phyloP scores from a whole-genome alignment of 345 rosid species.

The Diplotaxis tenuifolia region DNA sequence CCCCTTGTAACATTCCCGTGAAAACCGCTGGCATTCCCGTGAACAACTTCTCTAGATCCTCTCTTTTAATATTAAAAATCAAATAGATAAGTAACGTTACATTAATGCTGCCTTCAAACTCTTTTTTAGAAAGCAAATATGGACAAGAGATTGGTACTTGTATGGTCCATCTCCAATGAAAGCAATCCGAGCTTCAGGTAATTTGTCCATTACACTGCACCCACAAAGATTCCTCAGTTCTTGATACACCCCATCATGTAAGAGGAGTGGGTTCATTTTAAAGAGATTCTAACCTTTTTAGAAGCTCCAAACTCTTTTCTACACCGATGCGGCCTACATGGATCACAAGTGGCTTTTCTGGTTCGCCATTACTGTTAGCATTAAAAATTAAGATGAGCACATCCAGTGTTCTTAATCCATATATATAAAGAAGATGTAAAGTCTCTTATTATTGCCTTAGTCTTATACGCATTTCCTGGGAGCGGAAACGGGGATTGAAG shows the following conservation, averaged over 20 bases:
- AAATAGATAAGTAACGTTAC: no score
- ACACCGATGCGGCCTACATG: constrained; percentile 95
- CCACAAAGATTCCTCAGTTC: constrained; percentile 5
- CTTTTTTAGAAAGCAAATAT: not conserved
- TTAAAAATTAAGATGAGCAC: not conserved
- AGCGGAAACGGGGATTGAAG: constrained; percentile 76
- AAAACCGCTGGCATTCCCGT: constrained; percentile 84
- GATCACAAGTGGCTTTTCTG: constrained; percentile 79
- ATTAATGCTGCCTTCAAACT: not conserved
- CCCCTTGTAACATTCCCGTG: constrained; percentile 85
- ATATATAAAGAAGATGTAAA: no score
- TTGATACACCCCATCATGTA: no score
- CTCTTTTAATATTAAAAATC: constrained; percentile 45
- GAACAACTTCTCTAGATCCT: constrained; percentile 80
- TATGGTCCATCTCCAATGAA: constrained; percentile 95
- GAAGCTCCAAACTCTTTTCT: constrained; percentile 95
- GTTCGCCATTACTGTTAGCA: constrained; percentile 70
- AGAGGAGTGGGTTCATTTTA: not conserved
- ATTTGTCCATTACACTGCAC: constrained; percentile 86
- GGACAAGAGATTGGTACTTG: constrained; percentile 40
- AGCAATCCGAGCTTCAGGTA: constrained; percentile 85
- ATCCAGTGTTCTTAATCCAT: not conserved
- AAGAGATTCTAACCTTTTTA: constrained; percentile 55
- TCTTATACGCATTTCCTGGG: constrained; percentile 80
- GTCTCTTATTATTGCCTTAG: constrained; percentile 61